These are phyloP conservation scores for Tarenaya hassleriana DNA, from an alignment of 345 rosid species.

Conservation along the genomic window DNA sequence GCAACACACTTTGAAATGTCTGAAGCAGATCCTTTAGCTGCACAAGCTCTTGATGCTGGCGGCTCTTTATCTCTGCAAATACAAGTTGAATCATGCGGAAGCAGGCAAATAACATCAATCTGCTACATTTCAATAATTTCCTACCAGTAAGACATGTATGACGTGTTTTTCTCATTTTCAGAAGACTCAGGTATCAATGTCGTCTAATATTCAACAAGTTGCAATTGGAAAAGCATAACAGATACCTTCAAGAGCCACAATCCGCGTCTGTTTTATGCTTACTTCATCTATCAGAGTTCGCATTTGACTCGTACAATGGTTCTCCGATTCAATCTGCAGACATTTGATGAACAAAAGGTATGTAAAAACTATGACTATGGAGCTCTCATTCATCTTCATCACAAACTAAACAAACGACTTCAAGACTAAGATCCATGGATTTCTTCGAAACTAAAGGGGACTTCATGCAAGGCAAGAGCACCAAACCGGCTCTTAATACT, in stretches of 20 bases:
- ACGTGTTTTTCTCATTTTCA: background rate
- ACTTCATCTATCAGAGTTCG: conserved; percentile 71
- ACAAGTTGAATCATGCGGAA: conserved; percentile 13
- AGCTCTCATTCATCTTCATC: background rate
- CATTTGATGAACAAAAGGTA: background rate
- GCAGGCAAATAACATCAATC: background rate
- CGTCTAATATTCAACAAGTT: background rate
- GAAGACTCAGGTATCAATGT: background rate
- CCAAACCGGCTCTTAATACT: background rate
- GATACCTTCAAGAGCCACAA: conserved; percentile 73
- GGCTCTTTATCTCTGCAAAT: conserved; percentile 54
- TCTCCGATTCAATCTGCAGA: conserved; percentile 71
- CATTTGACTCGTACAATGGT: conserved; percentile 69
- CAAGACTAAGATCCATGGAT: too few species aligned
- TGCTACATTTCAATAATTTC: background rate
- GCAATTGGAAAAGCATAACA: background rate
- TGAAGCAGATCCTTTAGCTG: conserved; percentile 66
- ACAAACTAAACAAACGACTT: background rate
- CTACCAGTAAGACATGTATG: background rate
- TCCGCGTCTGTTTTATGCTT: conserved; percentile 61
- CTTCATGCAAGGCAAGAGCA: background rate
- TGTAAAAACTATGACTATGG: background rate
- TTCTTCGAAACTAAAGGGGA: background rate
- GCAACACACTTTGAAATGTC: conserved; percentile 57
- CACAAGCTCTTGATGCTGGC: conserved; percentile 48